Evolutionary conservation across 495 filamentous ascomycete genomes (phyloP).

Genomic region (Filosporella fistucella): DNA sequence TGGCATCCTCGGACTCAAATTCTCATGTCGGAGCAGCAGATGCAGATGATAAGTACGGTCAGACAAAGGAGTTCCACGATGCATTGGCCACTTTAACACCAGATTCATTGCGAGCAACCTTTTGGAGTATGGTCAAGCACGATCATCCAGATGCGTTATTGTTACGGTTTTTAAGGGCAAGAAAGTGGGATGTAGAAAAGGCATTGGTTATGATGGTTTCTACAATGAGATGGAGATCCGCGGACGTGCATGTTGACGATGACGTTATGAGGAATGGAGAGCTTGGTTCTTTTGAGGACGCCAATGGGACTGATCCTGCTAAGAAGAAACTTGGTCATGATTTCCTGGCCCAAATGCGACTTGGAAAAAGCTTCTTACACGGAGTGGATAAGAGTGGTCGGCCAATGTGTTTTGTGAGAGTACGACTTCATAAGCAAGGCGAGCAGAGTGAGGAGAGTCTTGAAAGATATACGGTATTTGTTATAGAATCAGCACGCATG

Average conservation of each 20-base stretch:
- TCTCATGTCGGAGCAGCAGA: constrained; percentile 24
- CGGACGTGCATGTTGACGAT: constrained; percentile 79
- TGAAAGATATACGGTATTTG: constrained; percentile 87
- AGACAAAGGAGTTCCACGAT: constrained; percentile 79
- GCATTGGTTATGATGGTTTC: constrained; percentile 92
- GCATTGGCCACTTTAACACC: constrained; percentile 71
- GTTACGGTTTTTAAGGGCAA: constrained; percentile 82
- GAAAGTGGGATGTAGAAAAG: constrained; percentile 95
- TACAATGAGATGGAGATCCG: constrained; percentile 85
- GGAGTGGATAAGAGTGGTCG: constrained; percentile 80
- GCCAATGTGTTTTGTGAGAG: constrained; percentile 84
- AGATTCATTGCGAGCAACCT: constrained; percentile 71
- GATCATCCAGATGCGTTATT: constrained; percentile 89
- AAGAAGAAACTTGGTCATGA: constrained; percentile 63
- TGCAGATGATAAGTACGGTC: constrained; percentile 90
- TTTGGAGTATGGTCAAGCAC: constrained; percentile 96
- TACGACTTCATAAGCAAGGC: constrained; percentile 70
- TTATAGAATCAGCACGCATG: constrained; percentile 88
- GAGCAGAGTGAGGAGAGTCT: constrained; percentile 78
- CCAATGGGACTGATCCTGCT: constrained; percentile 46
- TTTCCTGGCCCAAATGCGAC: constrained; percentile 76
- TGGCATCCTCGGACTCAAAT: constrained; percentile 22
- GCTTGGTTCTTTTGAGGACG: constrained; percentile 53
- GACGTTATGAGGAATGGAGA: constrained; percentile 84
- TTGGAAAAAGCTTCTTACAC: constrained; percentile 95